Conservation (phyloP, 1,139 yeast genomes). For the Yamadazyma kanchanaburiensis region DNA sequence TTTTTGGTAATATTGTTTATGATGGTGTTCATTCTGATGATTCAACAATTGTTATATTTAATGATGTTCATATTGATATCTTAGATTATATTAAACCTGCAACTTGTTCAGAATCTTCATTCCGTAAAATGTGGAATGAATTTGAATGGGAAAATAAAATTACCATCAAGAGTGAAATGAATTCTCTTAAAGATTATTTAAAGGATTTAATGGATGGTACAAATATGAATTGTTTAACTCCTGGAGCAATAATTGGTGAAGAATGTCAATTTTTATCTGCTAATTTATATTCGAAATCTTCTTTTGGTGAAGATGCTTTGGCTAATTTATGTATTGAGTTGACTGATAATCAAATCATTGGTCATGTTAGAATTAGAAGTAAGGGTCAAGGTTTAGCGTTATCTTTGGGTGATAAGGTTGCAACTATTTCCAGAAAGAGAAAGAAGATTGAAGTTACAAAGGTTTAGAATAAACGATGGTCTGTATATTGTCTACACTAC, state of each 20-base stretch:
- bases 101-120: conserved; percentile 78
- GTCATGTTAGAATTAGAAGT: conserved; percentile 94
- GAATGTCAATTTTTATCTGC: conserved; percentile 94
- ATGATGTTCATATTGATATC: conserved; percentile 93
- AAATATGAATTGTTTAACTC: conserved; percentile 91
- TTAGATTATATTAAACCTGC: conserved; percentile 98
- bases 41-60: conserved; percentile 83
- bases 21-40: conserved; percentile 96
- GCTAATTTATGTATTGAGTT: conserved; percentile 94
- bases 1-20: conserved; percentile 94
- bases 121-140: conserved; percentile 98
- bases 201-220: conserved; percentile 78
- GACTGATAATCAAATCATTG: conserved; percentile 77
- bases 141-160: conserved; percentile 99
- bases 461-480: too few relatives aligned
- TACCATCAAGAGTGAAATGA: conserved; percentile 71
- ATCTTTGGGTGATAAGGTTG: conserved; percentile 91
- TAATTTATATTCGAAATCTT: conserved; percentile 85
- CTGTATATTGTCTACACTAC: too few relatives aligned
- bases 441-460: conserved; percentile 21
- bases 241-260: conserved; percentile 82
- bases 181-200: conserved; percentile 74
- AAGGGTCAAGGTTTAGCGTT: conserved; percentile 98
- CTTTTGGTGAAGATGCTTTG: conserved; percentile 96
- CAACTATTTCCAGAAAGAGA: conserved; percentile 64